Evolutionary conservation across 2,329 filamentous ascomycete species (phyloP).

Genomic region (Colletotrichum musicola): DNA sequence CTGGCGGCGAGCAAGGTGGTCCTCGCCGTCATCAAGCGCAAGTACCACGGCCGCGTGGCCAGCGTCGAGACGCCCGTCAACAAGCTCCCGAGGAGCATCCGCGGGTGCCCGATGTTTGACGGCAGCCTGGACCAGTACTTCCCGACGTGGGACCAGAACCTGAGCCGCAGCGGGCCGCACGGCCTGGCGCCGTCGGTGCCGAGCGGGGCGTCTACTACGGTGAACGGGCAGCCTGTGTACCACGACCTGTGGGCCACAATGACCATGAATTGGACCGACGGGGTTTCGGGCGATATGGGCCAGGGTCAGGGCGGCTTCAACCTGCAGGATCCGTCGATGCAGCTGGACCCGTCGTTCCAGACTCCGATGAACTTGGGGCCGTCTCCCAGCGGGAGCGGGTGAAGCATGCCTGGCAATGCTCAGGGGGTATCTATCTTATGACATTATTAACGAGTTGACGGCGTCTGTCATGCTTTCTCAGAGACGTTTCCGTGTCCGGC

Average conservation of each 20-base stretch:
- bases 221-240: slow-evolving; percentile 46
- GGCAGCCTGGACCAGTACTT: slow-evolving; percentile 61
- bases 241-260: slow-evolving; percentile 63
- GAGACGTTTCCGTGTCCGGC: too few species aligned
- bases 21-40: slow-evolving; percentile 58
- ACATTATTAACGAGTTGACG: too few species aligned
- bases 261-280: slow-evolving; percentile 59
- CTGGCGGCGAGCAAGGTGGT: slow-evolving; percentile 61
- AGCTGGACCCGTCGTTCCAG: slow-evolving; percentile 19
- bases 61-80: slow-evolving; percentile 45
- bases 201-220: slow-evolving; percentile 22
- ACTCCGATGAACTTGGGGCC: not conserved
- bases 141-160: slow-evolving; percentile 57
- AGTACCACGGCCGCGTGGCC: slow-evolving; percentile 58
- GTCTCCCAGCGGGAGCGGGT: slow-evolving; percentile 10
- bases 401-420: not conserved
- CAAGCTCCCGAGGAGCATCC: slow-evolving; percentile 38
- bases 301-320: slow-evolving; percentile 10
- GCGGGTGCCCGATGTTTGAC: slow-evolving; percentile 65
- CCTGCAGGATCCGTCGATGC: slow-evolving; percentile 3
- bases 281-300: not conserved
- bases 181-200: slow-evolving; percentile 3
- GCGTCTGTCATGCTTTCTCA: too few species aligned
- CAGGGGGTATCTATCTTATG: too few species aligned
- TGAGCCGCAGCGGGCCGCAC: slow-evolving; percentile 38